Base-by-base conservation (phyloP, 495 filamentous ascomycete genomes). In the Penicillium crystallinum region DNA sequence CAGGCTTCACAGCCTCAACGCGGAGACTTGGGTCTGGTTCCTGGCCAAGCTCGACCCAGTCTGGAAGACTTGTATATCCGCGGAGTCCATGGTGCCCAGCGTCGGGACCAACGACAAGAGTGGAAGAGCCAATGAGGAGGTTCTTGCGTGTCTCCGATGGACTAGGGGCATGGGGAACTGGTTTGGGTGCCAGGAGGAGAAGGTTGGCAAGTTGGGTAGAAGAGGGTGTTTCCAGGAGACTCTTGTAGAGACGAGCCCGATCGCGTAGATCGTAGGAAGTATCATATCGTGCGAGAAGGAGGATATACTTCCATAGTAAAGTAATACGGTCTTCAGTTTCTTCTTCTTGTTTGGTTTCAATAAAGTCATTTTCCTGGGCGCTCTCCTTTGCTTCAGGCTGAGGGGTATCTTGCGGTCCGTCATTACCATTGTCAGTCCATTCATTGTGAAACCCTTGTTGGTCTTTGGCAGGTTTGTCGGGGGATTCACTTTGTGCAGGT, bases 211-310 rank as follows among this genome's bases (percentile, higher is more conserved):
- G 81, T 62, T 96, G 89, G 0, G 87, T 90, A 7, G 80, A 82
- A 5, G 78, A 76, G 0, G 91, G 88, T 10, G 81, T 81, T 18
- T 81, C 78, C 1, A 98, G 81, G 4, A 98, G 80, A 2, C 87
- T 82, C 56, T 89, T 90, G 71, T 95, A 97, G 23, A 96, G 72
- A 7, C 93, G 80, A 2, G 91, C 82, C 18, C 93, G 88, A 60
- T 97, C 93, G 34, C 93, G 89, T 4, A 97, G 82, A 62, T 96
- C 91, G 65, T 97, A 98, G 4, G 91, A 96, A 0, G 85, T 87
- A 57, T 96, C 92, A 62, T 97, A 98, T 53, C 93, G 83, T 11
- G 85, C 87, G 6, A 98, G 79, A 30, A 91, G 81, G 5, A 93
- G 76, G 39, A 92, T 82, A 62, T 98, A 95, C 18, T 79, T 77